A percentile compares a stretch with the other conserved stretches of the same genome.
Evolutionary conservation across 345 rosid genomes (phyloP).

Genomic region (Aquilaria malaccensis): DNA sequence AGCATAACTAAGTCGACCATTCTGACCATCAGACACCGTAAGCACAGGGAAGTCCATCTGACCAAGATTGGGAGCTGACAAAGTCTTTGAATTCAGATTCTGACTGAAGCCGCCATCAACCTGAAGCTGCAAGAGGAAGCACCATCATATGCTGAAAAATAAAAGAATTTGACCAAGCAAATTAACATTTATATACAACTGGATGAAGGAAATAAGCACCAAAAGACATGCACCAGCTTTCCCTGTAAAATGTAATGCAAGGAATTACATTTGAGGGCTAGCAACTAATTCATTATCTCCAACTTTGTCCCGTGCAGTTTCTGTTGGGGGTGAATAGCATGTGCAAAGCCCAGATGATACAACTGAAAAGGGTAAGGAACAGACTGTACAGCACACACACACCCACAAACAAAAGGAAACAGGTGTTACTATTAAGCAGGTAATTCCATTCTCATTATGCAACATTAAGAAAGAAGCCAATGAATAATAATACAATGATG

Average conservation of each 20-base stretch:
- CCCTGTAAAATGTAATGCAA: constrained; percentile 24
- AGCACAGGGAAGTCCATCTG: constrained; percentile 88
- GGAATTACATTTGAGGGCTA: constrained; percentile 13
- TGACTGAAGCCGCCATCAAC: constrained; percentile 78
- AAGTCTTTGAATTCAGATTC: constrained; percentile 55
- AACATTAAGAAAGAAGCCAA: constrained; percentile 1
- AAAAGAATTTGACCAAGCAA: background rate
- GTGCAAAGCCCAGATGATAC: background rate
- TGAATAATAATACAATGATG: background rate
- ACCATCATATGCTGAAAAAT: constrained; percentile 8
- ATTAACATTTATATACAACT: constrained; percentile 1
- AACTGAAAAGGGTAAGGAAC: background rate
- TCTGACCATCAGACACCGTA: constrained; percentile 48
- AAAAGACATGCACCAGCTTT: constrained; percentile 16
- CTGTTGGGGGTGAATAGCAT: background rate
- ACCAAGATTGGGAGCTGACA: constrained; percentile 67
- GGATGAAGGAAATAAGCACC: constrained; percentile 14
- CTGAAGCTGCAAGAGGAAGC: constrained; percentile 64
- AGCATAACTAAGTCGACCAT: constrained; percentile 44
- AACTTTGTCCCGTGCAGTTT: background rate
- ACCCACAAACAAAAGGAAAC: no score
- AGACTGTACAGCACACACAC: background rate
- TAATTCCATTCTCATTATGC: background rate
- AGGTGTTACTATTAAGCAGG: background rate
- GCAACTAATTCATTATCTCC: constrained; percentile 12